phyloP scores from a whole-genome alignment of 768 basidiomycete species.

The Boletus subparvulus region DNA sequence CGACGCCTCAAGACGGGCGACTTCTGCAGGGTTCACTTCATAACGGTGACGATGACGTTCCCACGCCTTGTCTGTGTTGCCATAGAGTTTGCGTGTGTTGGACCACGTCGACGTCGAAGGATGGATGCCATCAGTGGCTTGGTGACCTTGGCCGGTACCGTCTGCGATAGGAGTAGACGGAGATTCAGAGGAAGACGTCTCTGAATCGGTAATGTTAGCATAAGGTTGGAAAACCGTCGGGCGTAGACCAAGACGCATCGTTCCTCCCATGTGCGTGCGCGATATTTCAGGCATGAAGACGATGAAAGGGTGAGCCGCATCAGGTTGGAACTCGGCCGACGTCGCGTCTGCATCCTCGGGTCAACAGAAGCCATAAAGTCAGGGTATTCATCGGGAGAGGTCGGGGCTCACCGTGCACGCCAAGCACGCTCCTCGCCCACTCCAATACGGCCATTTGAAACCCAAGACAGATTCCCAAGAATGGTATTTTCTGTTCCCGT shows the following conservation, averaged over 20 bases:
- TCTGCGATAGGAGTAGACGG: conserved; percentile 4
- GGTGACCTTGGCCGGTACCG: neutral
- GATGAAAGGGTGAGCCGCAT: conserved; percentile 68
- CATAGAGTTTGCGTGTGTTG: conserved; percentile 77
- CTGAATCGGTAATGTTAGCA: conserved; percentile 14
- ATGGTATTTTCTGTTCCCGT: conserved; percentile 90
- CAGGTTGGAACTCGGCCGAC: conserved; percentile 75
- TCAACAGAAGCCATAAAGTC: conserved; percentile 7
- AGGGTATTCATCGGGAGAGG: neutral
- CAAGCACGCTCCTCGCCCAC: conserved; percentile 85
- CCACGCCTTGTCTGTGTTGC: conserved; percentile 79
- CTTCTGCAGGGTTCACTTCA: conserved; percentile 91
- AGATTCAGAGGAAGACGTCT: conserved; percentile 12
- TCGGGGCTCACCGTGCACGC: conserved; percentile 53
- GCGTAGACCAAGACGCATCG: conserved; percentile 99
- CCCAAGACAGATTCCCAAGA: conserved; percentile 94
- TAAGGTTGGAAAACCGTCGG: conserved; percentile 83
- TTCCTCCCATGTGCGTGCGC: conserved; percentile 96
- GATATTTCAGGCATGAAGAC: conserved; percentile 99
- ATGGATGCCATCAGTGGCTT: conserved; percentile 8
- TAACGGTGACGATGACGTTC: conserved; percentile 96
- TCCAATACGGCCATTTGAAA: conserved; percentile 97
- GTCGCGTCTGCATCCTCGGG: conserved; percentile 61
- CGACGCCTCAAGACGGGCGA: conserved; percentile 64
- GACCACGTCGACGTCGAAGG: conserved; percentile 63